phyloP scores from a whole-genome alignment of 176 grass and related monocot species.

The Thinopyrum elongatum region DNA sequence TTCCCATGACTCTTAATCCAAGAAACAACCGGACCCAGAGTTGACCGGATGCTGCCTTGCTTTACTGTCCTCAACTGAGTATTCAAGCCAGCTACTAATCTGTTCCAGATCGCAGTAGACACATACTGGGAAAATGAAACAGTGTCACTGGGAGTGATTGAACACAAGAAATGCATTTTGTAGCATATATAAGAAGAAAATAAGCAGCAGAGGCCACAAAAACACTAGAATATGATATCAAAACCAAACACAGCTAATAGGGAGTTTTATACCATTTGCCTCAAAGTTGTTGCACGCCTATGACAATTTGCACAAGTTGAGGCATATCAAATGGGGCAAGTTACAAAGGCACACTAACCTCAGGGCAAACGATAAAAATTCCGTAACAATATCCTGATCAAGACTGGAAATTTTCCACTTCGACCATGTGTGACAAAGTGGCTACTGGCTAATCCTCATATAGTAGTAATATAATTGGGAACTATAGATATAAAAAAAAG shows the following conservation, averaged over 20 bases:
- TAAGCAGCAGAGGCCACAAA: background rate
- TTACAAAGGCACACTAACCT: background rate
- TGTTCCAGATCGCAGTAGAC: slow-evolving; percentile 93
- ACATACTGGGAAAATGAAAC: slow-evolving; percentile 65
- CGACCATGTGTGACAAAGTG: background rate
- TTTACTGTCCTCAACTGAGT: slow-evolving; percentile 82
- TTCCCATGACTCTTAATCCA: slow-evolving; percentile 87
- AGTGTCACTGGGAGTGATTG: background rate
- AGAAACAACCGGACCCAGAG: slow-evolving; percentile 55
- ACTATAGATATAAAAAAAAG: background rate
- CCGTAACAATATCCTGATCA: background rate
- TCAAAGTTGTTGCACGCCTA: background rate
- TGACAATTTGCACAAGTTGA: background rate
- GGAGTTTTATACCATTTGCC: background rate
- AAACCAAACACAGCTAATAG: background rate
- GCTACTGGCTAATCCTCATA: background rate
- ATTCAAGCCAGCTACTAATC: slow-evolving; percentile 93
- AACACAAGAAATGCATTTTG: background rate
- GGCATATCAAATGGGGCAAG: background rate
- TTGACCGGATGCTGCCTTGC: slow-evolving; percentile 52
- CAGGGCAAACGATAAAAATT: background rate
- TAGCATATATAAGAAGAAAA: background rate
- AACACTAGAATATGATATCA: background rate
- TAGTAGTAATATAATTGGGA: background rate
- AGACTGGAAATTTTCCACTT: background rate